Base-by-base conservation (phyloP, 2,329 filamentous ascomycete genomes). In the Tolypocladium endophyticum region DNA sequence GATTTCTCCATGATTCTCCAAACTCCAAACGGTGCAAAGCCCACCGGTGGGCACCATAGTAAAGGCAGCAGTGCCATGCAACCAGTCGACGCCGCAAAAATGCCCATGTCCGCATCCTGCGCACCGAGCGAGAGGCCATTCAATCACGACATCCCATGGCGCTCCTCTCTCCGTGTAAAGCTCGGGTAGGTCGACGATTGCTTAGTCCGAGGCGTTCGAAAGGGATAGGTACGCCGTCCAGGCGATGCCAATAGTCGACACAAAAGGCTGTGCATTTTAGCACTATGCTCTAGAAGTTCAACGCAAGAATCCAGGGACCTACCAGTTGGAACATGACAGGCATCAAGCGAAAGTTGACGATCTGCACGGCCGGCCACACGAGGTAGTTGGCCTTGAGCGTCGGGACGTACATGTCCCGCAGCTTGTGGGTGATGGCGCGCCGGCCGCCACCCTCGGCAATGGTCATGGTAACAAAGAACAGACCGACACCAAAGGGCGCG, bases 181-280 rank as follows among this genome's bases (percentile, higher is more conserved):
- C 50, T 35, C 30, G 18, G 1, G 7, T 23, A 18, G 50, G 16
- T 35, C 6, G 2, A 16, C 16, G 30, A 23, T 14, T 54, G 23
- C 56, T 64, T 93, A 89, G 61, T 95, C 91, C 3, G 91, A 81
- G 6, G 92, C 87, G 76, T 97, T 97, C 62, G 88, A 90, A 57
- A 99, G 82, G 3, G 92, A 97, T 14, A 99, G 84, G 74, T 97
- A 99, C 25, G 92, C 93, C 14, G 94, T 97, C 94, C 93, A 97
- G 39, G 92, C 92, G 68, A 97, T 97, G 81, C 93, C 93, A 59
- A 99, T 77, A 11, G 90, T 95, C 20, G 93, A 97, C 11, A 97
- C 93, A 71, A 99, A 97, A 0, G 93, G 93, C 92, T 96, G 39
- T 7, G 7, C 3, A 47, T 3, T 50, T 68, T 60, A 68, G 63